phyloP scores from a whole-genome alignment of 2,329 filamentous ascomycete genomes.

The Botrytis aclada region DNA sequence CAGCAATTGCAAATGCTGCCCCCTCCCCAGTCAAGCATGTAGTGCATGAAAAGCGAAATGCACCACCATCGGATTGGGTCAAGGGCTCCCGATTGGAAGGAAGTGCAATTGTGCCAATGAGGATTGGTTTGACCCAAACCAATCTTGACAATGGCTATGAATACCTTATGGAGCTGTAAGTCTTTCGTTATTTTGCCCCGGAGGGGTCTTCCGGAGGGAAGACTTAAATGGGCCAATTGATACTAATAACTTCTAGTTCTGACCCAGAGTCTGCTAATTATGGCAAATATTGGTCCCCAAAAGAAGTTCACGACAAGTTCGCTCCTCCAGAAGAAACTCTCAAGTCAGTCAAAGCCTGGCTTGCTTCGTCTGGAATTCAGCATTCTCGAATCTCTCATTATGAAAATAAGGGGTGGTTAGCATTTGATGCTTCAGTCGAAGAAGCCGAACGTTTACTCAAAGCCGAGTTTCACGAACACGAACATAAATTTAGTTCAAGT shows the following conservation, averaged over 20 bases:
- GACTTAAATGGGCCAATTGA: neutral
- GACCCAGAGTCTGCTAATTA: constrained; percentile 29
- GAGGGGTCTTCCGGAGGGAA: too few relatives aligned
- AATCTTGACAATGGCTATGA: constrained; percentile 45
- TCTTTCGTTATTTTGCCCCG: neutral
- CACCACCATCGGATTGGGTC: constrained; percentile 24
- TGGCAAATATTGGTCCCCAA: constrained; percentile 25
- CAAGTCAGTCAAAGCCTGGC: constrained; percentile 38
- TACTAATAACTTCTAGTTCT: constrained; percentile 21
- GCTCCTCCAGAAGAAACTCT: constrained; percentile 35
- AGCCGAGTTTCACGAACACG: constrained; percentile 39
- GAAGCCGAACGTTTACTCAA: constrained; percentile 39
- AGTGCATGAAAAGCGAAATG: constrained; percentile 27
- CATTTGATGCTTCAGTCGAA: constrained; percentile 38
- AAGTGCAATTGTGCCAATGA: constrained; percentile 40
- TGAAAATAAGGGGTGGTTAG: constrained; percentile 39
- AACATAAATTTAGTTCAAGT: constrained; percentile 32
- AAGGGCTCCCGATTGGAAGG: constrained; percentile 26
- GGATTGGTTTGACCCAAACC: constrained; percentile 45
- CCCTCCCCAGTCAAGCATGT: constrained; percentile 21
- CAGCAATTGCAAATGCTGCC: constrained; percentile 21
- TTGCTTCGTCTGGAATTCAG: constrained; percentile 37
- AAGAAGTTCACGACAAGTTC: constrained; percentile 34
- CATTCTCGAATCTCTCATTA: constrained; percentile 36
- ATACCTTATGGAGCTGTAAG: constrained; percentile 41